Percentiles rank a stretch among this genome's conserved stretches.
Conservation (phyloP, 768 basidiomycete genomes). For the Exidia glandulosa region DNA sequence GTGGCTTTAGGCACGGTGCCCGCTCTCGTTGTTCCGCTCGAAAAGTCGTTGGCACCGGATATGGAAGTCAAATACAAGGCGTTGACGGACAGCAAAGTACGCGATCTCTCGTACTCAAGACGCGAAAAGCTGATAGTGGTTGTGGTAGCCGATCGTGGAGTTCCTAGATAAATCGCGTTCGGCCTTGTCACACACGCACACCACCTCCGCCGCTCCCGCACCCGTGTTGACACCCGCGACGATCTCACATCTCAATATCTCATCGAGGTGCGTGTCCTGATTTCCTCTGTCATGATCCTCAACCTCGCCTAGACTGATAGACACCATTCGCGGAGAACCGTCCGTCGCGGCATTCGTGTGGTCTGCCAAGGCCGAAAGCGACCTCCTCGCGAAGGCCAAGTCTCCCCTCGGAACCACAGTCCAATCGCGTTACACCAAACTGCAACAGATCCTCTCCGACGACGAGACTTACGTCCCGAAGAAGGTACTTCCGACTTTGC, state of each 20-base stretch:
- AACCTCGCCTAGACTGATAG: not conserved
- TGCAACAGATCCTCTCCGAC: slow-evolving; percentile 41
- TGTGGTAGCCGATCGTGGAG: slow-evolving; percentile 54
- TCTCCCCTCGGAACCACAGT: slow-evolving; percentile 23
- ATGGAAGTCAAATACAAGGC: slow-evolving; percentile 74
- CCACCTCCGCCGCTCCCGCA: slow-evolving; percentile 62
- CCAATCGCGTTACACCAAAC: slow-evolving; percentile 33
- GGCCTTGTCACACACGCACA: slow-evolving; percentile 50
- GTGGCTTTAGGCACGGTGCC: slow-evolving; percentile 57
- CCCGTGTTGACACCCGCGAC: slow-evolving; percentile 72
- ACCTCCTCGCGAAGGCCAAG: slow-evolving; percentile 38
- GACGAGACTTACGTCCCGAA: slow-evolving; percentile 50
- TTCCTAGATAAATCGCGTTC: slow-evolving; percentile 81
- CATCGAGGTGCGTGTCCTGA: not conserved
- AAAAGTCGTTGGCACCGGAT: slow-evolving; percentile 57
- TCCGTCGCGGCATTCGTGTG: slow-evolving; percentile 44
- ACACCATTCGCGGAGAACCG: not conserved
- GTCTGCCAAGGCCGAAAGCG: slow-evolving; percentile 46
- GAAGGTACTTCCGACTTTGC: slow-evolving; percentile 36
- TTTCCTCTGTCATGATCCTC: not conserved
- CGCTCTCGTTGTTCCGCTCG: slow-evolving; percentile 73
- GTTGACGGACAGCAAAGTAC: slow-evolving; percentile 61
- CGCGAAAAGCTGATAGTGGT: not conserved
- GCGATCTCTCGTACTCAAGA: slow-evolving; percentile 1
- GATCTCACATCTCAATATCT: slow-evolving; percentile 34